Base-by-base conservation (phyloP, 2,329 filamentous ascomycete genomes). In the Diaporthe citrichinensis region DNA sequence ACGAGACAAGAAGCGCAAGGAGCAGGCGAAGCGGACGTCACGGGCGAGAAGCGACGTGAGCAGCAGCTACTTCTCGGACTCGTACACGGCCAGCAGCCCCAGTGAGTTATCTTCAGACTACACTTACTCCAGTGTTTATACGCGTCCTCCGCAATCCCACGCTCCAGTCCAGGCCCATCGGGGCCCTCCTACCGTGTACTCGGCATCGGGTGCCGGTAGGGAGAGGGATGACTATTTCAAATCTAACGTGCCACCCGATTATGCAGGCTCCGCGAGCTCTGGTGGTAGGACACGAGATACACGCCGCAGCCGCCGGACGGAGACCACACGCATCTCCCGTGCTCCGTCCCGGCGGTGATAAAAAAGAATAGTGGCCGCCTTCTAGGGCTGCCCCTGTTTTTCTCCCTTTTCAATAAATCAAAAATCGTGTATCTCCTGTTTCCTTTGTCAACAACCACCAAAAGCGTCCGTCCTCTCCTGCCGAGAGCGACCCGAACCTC, bases 11-110 rank as follows among this genome's bases (percentile, higher is more conserved):
- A 88, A 88, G 83, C 85, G 86, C 73, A 81, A 81, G 74, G 83
- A 86, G 79, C 80, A 84, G 53, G 78, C 81, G 65, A 84, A 83
- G 67, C 73, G 76, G 59, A 46, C 73, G 34, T 75, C 76, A 57
- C 73, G 76, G 53, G 80, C 86, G 25, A 82, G 86, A 74, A 88
- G 87, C 84, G 81, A 87, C 79, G 78, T 84, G 77, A 84, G 84
- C 81, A 89, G 89, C 83, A 88, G 84, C 81, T 88, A 89, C 81
- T 90, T 86, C 71, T 88, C 88, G 77, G 88, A 88, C 80, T 89
- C 87, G 71, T 91, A 90, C 82, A 87, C 86, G 31, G 86, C 85
- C 77, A 86, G 83, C 78, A 87, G 83, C 80, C 87, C 87, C 77
- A 90, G 89, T 90, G 84, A 88, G 89, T 89, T 80, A 78, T 74